Conservation (phyloP, 371 early-diverging fungal species). For the Polyrhizophydium stewartii region DNA sequence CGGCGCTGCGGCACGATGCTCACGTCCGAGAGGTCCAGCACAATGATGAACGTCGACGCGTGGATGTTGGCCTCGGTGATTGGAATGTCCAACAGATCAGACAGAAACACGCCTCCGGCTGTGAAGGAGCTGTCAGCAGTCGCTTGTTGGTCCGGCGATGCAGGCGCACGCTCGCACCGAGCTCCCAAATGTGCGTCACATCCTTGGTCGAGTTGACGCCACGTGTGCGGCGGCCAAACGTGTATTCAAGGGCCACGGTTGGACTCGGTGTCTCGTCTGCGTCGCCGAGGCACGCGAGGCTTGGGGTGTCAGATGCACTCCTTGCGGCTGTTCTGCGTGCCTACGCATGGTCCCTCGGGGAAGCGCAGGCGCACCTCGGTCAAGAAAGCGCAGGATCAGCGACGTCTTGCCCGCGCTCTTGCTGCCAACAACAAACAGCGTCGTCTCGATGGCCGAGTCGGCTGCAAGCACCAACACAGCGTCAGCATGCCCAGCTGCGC, state of each 20-base stretch:
- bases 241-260: constrained; percentile 48
- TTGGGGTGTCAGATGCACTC: too few species aligned
- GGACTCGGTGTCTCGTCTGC: constrained; percentile 37
- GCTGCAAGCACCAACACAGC: constrained; percentile 4
- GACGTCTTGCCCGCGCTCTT: constrained; percentile 37
- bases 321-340: too few species aligned
- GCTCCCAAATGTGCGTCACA: constrained; percentile 48
- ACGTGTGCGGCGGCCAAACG: constrained; percentile 43
- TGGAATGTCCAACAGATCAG: constrained; percentile 39
- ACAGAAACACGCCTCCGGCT: constrained; percentile 42
- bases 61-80: constrained; percentile 41
- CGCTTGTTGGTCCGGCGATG: neutral
- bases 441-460: constrained; percentile 32
- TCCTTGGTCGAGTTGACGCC: constrained; percentile 42
- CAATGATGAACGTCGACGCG: constrained; percentile 31
- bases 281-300: neutral
- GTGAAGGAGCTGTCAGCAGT: neutral
- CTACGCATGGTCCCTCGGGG: too few species aligned
- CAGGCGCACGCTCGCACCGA: constrained; percentile 24
- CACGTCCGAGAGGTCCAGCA: constrained; percentile 41
- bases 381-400: constrained; percentile 39
- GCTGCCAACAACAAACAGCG: constrained; percentile 37
- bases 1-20: neutral
- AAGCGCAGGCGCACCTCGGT: constrained; percentile 27
- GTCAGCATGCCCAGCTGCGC: neutral